Percentiles rank a stretch among this genome's conserved stretches.
Evolutionary conservation across 371 early-diverging fungal species (phyloP).

Genomic region (Synchytrium microbalum): DNA sequence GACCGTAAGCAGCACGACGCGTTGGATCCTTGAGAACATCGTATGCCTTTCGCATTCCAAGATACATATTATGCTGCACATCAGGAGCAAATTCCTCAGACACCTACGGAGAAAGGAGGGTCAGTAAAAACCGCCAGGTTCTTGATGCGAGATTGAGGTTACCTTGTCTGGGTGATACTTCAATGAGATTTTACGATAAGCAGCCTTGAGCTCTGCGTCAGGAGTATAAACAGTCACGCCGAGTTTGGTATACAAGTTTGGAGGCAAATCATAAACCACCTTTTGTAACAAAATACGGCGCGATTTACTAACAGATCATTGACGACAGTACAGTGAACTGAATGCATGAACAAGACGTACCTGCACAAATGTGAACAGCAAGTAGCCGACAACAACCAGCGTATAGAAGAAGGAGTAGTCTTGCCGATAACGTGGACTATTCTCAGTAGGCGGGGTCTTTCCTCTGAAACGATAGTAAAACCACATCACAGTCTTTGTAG

Average conservation of each 20-base stretch:
- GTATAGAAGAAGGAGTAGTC: too few relatives aligned
- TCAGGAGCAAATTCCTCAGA: conserved; percentile 12
- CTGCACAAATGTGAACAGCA: too few relatives aligned
- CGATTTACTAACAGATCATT: too few relatives aligned
- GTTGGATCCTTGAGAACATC: conserved; percentile 53
- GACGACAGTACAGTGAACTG: too few relatives aligned
- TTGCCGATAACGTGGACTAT: too few relatives aligned
- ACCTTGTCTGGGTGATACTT: conserved; percentile 59
- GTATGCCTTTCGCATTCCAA: conserved; percentile 52
- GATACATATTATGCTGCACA: conserved; percentile 39
- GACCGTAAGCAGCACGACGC: conserved; percentile 50
- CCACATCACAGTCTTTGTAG: too few relatives aligned
- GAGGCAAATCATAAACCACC: conserved; percentile 10
- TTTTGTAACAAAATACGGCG: too few relatives aligned
- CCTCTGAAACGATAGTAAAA: too few relatives aligned
- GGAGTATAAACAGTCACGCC: neutral
- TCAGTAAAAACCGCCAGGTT: neutral
- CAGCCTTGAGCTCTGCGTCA: conserved; percentile 41
- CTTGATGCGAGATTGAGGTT: conserved; percentile 13
- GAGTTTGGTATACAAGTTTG: neutral
- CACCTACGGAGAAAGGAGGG: conserved; percentile 6
- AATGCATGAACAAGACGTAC: too few relatives aligned
- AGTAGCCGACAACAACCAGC: too few relatives aligned
- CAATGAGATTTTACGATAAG: conserved; percentile 48
- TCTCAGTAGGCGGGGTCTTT: too few relatives aligned